Conservation (phyloP, 805 yeast species). For the Saccharomycopsis amapae region DNA sequence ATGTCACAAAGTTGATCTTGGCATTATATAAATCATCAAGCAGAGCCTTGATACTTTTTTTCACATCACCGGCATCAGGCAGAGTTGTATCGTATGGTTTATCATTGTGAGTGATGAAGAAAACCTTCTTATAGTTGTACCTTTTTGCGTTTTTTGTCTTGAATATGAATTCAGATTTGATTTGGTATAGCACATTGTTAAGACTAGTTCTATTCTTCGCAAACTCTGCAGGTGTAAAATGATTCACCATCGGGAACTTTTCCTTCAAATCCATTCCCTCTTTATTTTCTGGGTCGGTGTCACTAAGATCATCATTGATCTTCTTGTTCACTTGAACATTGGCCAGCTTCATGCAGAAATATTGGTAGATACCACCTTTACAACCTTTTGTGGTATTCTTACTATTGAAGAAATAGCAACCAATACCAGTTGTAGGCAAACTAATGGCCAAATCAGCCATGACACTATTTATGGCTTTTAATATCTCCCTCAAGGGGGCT, state of each 20-base stretch:
- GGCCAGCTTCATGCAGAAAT: constrained; percentile 48
- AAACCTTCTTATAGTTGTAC: constrained; percentile 51
- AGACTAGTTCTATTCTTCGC: constrained; percentile 28
- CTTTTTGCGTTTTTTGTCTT: constrained; percentile 33
- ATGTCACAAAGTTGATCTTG: constrained; percentile 51
- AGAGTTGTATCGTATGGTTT: constrained; percentile 46
- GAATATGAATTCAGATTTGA: constrained; percentile 49
- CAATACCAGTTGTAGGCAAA: constrained; percentile 64
- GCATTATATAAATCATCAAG: constrained; percentile 54
- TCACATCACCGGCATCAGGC: constrained; percentile 23
- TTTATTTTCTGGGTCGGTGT: constrained; percentile 27
- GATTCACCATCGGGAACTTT: constrained; percentile 27
- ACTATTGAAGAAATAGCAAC: constrained; percentile 58
- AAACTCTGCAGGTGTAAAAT: constrained; percentile 24
- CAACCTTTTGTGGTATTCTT: constrained; percentile 29
- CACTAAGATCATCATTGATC: constrained; percentile 44
- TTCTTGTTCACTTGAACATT: constrained; percentile 51
- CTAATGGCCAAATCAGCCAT: constrained; percentile 60
- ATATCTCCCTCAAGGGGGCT: constrained; percentile 43
- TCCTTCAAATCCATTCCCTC: constrained; percentile 25
- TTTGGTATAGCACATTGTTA: constrained; percentile 39
- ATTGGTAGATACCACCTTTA: constrained; percentile 39
- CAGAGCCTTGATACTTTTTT: constrained; percentile 45
- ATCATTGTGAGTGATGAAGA: constrained; percentile 72
- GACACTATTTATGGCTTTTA: constrained; percentile 52